Base-by-base conservation (phyloP, 1,284 basidiomycete species). In the Fomitiporia mediterranea region DNA sequence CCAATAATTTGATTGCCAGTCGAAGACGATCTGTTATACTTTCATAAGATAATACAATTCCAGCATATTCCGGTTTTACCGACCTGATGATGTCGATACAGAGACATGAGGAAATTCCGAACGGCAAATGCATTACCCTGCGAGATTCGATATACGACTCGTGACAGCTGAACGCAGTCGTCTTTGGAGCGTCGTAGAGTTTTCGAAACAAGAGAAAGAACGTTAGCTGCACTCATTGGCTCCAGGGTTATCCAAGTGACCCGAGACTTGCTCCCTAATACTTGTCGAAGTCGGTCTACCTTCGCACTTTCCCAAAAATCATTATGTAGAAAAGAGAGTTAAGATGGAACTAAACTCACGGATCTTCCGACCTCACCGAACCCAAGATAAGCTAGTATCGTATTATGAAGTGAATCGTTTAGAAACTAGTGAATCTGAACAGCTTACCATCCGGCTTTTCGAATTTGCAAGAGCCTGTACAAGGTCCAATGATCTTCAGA, bases 101-200 rank as follows among this genome's bases (percentile, higher is more conserved):
- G 69, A 1, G 80, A 82, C 34, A 70, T 76, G 30, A 87, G 65
- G 44, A 86, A 74, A 61, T 76, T 85, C 51, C 83, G 70, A 2
- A 81, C 81, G 8, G 80, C 79, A 61, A 88, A 87, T 0, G 83
- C 80, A 65, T 87, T 88, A 3, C 85, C 85, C 13, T 76, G 75
- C 1, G 84, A 86, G 9, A 77, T 71, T 1, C 73, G 70, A 63
- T 75, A 79, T 13, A 86, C 70, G 49, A 86, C 76, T 8, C 74
- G 72, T 4, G 83, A 77, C 49, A 88, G 65, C 3, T 74, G 69
- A 2, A 71, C 67, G 52, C 77, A 79, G 13, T 83, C 82, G 34
- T 83, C 82, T 63, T 78, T 79, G 1, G 72, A 60, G n/a, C 81
- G 74, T 57, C 80, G 83, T 17, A 88, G 69, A 0, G 84, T 82